These are phyloP conservation scores for Pyronema omphalodes DNA, from an alignment of 495 filamentous ascomycete genomes.

Conservation along the genomic window DNA sequence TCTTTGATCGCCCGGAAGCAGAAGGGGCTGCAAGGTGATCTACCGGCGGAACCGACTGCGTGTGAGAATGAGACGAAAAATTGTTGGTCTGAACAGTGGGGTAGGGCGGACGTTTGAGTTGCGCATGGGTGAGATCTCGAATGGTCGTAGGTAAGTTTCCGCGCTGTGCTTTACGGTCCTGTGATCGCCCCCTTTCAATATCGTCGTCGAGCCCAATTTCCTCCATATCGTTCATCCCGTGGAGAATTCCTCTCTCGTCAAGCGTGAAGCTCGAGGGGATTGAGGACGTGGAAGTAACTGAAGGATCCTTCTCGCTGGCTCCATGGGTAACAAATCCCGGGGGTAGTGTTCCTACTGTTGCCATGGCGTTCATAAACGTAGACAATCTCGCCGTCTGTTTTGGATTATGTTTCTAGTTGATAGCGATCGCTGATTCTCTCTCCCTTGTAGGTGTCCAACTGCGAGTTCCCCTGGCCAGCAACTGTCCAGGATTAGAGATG, in stretches of 20 bases:
- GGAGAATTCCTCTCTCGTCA: constrained; percentile 44
- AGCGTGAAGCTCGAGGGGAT: constrained; percentile 60
- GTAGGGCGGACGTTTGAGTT: constrained; percentile 12
- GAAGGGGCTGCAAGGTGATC: not conserved
- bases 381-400: not conserved
- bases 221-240: constrained; percentile 69
- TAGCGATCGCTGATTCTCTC: not conserved
- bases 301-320: constrained; percentile 56
- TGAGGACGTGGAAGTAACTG: constrained; percentile 43
- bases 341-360: not conserved
- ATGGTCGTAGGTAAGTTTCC: not conserved
- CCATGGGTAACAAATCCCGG: not conserved
- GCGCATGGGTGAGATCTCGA: constrained; percentile 25
- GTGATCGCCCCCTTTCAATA: not conserved
- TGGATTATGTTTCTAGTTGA: not conserved
- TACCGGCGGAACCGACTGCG: not conserved
- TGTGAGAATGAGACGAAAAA: not conserved
- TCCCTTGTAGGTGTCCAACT: not conserved
- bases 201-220: constrained; percentile 72
- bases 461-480: not conserved
- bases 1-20: not conserved
- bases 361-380: not conserved
- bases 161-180: not conserved
- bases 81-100: constrained; percentile 11
- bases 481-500: not conserved